Evolutionary conservation across 371 early-diverging fungal genomes (phyloP).

Genomic region (Mortierella sp.): DNA sequence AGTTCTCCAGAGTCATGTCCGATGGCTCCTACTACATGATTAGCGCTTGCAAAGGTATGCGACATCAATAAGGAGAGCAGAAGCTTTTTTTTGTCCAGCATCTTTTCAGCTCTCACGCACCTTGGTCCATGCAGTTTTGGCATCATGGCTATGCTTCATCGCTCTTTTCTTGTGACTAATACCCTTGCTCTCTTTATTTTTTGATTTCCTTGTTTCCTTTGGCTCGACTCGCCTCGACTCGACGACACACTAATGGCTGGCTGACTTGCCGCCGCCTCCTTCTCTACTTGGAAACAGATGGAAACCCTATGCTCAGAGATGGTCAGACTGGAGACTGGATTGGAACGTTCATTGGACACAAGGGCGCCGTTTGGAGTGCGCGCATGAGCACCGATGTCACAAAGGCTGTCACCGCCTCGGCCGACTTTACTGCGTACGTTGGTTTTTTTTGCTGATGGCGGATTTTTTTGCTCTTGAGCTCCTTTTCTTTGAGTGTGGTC

Average conservation of each 20-base stretch:
- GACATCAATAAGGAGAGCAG: background rate
- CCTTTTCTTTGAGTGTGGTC: background rate
- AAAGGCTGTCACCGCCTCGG: constrained; percentile 88
- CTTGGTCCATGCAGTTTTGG: background rate
- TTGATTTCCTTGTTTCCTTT: background rate
- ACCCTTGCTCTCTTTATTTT: background rate
- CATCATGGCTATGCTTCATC: background rate
- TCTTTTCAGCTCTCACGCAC: background rate
- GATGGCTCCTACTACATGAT: constrained; percentile 84
- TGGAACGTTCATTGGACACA: constrained; percentile 89
- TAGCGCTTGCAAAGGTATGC: constrained; percentile 89
- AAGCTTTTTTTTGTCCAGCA: constrained; percentile 7
- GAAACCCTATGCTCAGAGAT: constrained; percentile 87
- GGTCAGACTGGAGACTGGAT: constrained; percentile 94
- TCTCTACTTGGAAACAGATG: constrained; percentile 66
- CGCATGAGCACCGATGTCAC: constrained; percentile 79
- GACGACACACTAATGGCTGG: background rate
- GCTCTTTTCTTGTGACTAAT: constrained; percentile 2
- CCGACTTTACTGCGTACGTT: constrained; percentile 86
- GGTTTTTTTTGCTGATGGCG: background rate
- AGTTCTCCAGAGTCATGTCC: constrained; percentile 77
- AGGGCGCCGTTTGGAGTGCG: constrained; percentile 94
- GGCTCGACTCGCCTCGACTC: background rate
- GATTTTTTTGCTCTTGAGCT: background rate
- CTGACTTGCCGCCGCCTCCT: no score